Evolutionary conservation across 2,329 filamentous ascomycete species (phyloP), one percentile per base, ranked within the genome.

Genomic region (Fusarium staphyleae): DNA sequence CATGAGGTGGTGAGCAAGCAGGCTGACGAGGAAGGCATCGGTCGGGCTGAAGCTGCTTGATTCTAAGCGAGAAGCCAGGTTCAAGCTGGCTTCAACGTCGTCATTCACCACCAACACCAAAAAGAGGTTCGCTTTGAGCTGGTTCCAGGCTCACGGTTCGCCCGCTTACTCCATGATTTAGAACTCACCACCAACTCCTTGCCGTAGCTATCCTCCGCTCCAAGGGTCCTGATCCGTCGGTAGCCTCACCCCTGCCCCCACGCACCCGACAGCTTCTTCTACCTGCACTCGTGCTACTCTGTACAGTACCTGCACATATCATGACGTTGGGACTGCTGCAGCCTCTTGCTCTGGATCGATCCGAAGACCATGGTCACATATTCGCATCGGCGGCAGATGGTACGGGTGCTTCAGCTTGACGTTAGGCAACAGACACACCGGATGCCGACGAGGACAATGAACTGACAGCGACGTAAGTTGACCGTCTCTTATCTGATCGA

Each of bases 191-290:
- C 22, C 22, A 55, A 45, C 42, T 44, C 37, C 18, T 29, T 44
- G 40, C 44, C 35, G 40, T 34, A 6, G n/a, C n/a, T n/a, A 52
- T 29, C 19, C 28, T 39, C 32, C 37, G 16, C n/a, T 7, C 26
- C 30, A 48, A 55, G 58, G 46, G 35, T 34, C 53, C 42, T 52
- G 13, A 32, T 45, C 43, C 41, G 34, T 42, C 39, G 16, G 54
- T 28, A 54, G 19, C 26, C 52, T 57, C 42, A 58, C 35, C 42
- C 39, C 36, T 47, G 36, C 58, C 59, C 59, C 59, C 58, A 62
- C 44, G 55, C 40, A 56, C 37, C n/a, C 34, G 32, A 47, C 52
- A 46, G 19, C 48, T 48, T 58, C 35, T 22, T 22, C 19, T 22
- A n/a, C n/a, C n/a, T 26, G 12, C 43, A 41, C 32, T 37, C 14